These are phyloP conservation scores for Leccinum pseudoinsigne DNA, from an alignment of 1,284 basidiomycete species.

Conservation along the genomic window DNA sequence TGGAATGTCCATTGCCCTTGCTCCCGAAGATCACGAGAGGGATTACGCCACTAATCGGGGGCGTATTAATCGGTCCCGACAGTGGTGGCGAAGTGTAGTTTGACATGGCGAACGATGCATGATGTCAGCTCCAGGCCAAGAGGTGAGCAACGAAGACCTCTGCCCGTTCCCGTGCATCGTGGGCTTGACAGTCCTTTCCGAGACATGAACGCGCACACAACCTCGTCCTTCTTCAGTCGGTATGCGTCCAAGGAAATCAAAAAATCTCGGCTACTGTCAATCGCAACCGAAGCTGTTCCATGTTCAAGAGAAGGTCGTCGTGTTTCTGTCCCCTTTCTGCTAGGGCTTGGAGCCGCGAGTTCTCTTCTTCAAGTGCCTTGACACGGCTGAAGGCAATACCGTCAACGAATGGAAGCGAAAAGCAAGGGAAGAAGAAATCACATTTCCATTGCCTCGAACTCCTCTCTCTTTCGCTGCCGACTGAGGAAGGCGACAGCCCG, in stretches of 20 bases:
- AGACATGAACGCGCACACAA: constrained; percentile 67
- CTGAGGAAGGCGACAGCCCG: constrained; percentile 89
- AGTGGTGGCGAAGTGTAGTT: constrained; percentile 8
- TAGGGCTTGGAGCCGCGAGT: constrained; percentile 62
- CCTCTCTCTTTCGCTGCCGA: constrained; percentile 88
- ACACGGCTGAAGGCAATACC: constrained; percentile 32
- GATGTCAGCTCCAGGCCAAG: constrained; percentile 28
- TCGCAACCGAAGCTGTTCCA: constrained; percentile 64
- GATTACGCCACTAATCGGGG: constrained; percentile 23
- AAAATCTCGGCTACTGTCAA: constrained; percentile 53
- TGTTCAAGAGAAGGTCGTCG: constrained; percentile 51
- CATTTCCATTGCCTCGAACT: constrained; percentile 89
- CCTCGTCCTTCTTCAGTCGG: constrained; percentile 67
- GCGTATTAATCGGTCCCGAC: constrained; percentile 17
- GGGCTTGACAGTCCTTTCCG: constrained; percentile 43
- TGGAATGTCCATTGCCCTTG: constrained; percentile 18
- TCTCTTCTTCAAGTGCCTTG: constrained; percentile 73
- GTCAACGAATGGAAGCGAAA: constrained; percentile 12
- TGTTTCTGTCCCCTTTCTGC: constrained; percentile 40
- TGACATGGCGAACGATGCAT: constrained; percentile 21
- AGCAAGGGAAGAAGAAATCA: constrained; percentile 40
- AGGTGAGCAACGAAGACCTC: constrained; percentile 31
- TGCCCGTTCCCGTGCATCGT: constrained; percentile 28
- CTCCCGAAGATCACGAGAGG: constrained; percentile 26
- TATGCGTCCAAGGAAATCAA: constrained; percentile 65